Evolutionary conservation across 805 yeast species (phyloP).

Genomic region (Lipomyces mesembrius): DNA sequence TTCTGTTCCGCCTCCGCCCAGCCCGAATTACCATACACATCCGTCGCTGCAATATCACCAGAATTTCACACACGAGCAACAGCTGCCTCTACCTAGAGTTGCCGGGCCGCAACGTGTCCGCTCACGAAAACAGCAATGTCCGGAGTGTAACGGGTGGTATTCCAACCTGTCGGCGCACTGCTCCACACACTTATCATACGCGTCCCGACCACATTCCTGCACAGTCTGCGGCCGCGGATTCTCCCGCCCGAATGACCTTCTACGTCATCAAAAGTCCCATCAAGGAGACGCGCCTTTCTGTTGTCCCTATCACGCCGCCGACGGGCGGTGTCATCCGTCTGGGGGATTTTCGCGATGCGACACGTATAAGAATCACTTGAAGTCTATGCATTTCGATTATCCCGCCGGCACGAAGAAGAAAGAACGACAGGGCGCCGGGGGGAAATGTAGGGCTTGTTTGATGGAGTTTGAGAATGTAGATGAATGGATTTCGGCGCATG

Average conservation of each 20-base stretch:
- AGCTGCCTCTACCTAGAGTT: neutral
- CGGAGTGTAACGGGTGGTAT: slow-evolving; percentile 68
- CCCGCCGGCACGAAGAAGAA: slow-evolving; percentile 85
- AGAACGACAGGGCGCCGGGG: slow-evolving; percentile 68
- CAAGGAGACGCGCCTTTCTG: slow-evolving; percentile 77
- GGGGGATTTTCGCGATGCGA: slow-evolving; percentile 90
- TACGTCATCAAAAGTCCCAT: slow-evolving; percentile 84
- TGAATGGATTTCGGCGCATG: slow-evolving; percentile 77
- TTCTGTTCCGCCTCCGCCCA: slow-evolving; percentile 3
- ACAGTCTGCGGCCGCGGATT: slow-evolving; percentile 80
- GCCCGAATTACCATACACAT: slow-evolving; percentile 1
- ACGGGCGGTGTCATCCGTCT: slow-evolving; percentile 66
- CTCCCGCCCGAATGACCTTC: slow-evolving; percentile 83
- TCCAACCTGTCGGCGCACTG: slow-evolving; percentile 83
- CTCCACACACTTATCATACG: slow-evolving; percentile 73
- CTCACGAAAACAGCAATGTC: slow-evolving; percentile 69
- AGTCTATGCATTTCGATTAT: slow-evolving; percentile 86
- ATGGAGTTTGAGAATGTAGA: slow-evolving; percentile 68
- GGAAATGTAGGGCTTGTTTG: slow-evolving; percentile 80
- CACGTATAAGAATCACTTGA: slow-evolving; percentile 87
- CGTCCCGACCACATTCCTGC: slow-evolving; percentile 78
- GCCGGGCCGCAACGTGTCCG: slow-evolving; percentile 24
- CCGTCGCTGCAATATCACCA: neutral
- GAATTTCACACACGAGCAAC: neutral
- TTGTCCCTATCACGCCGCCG: slow-evolving; percentile 69